A percentile compares a stretch with the other conserved stretches of the same genome.
phyloP scores from a whole-genome alignment of 495 filamentous ascomycete species.

The Penicillium longicatenatum region DNA sequence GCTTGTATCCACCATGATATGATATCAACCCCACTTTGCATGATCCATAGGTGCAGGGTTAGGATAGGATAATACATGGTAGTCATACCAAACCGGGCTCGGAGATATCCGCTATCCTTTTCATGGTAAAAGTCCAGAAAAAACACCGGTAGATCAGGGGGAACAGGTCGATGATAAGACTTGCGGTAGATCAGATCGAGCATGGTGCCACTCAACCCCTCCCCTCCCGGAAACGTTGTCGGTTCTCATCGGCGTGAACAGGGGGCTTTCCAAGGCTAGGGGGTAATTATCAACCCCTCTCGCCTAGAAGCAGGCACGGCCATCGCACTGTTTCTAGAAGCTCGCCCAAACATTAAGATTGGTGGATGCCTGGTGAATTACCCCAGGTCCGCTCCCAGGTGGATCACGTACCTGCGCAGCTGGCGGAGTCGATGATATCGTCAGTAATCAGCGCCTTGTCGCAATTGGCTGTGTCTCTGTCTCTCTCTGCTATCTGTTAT shows the following conservation, averaged over 20 bases:
- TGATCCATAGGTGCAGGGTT: background rate
- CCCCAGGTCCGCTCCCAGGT: slow-evolving; percentile 32
- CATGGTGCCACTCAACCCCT: slow-evolving; percentile 19
- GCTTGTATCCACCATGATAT: slow-evolving; percentile 21
- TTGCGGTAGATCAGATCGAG: slow-evolving; percentile 11
- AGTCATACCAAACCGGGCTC: background rate
- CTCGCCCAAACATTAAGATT: slow-evolving; percentile 21
- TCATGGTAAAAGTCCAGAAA: slow-evolving; percentile 3
- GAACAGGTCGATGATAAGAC: background rate
- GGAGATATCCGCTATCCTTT: slow-evolving; percentile 5
- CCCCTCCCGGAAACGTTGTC: slow-evolving; percentile 22
- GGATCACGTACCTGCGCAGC: slow-evolving; percentile 36
- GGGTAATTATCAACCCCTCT: slow-evolving; percentile 20
- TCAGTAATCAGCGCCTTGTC: slow-evolving; percentile 31
- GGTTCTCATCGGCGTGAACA: slow-evolving; percentile 23
- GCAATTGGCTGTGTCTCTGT: slow-evolving; percentile 27
- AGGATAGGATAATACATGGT: background rate
- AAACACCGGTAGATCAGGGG: slow-evolving; percentile 8
- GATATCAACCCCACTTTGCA: slow-evolving; percentile 27
- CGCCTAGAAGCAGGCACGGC: slow-evolving; percentile 14
- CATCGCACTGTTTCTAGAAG: slow-evolving; percentile 33
- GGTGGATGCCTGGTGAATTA: slow-evolving; percentile 28
- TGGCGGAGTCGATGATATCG: slow-evolving; percentile 34
- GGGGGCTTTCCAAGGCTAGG: background rate
- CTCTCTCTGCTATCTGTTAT: slow-evolving; percentile 26